Evolutionary conservation across 148 eudicot species (phyloP).

Genomic region (Polygonum maritimum): DNA sequence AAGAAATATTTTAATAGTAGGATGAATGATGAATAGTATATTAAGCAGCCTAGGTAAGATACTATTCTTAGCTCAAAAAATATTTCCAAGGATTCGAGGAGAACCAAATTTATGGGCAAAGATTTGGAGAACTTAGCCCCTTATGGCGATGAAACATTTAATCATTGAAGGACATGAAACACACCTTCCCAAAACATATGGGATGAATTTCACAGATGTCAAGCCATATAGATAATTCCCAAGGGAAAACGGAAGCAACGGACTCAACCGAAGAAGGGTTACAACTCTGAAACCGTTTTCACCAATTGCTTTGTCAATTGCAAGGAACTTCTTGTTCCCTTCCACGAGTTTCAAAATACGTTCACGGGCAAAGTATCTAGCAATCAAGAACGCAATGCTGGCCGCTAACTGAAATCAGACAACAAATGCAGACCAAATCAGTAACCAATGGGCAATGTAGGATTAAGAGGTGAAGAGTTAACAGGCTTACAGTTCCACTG

Average conservation of each 20-base stretch:
- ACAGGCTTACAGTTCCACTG: constrained; percentile 85
- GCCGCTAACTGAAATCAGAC: constrained; percentile 74
- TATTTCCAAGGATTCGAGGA: background rate
- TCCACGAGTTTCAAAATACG: constrained; percentile 90
- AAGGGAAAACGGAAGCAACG: constrained; percentile 93
- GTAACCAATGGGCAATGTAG: background rate
- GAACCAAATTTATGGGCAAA: background rate
- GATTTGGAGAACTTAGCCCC: background rate
- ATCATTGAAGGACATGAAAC: constrained; percentile 22
- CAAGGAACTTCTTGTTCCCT: constrained; percentile 97
- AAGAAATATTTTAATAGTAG: background rate
- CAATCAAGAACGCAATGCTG: constrained; percentile 87
- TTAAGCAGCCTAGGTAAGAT: background rate
- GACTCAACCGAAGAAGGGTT: constrained; percentile 96
- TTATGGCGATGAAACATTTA: background rate
- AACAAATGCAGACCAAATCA: background rate
- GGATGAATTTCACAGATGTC: constrained; percentile 87
- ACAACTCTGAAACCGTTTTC: constrained; percentile 96
- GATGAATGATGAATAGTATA: background rate
- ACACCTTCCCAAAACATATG: constrained; percentile 94
- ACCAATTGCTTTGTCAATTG: constrained; percentile 98
- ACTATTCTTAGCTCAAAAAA: background rate
- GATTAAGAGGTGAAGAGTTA: background rate
- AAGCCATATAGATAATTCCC: constrained; percentile 97
- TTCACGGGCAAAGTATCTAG: constrained; percentile 99